These are phyloP conservation scores for Plasmodium knowlesi DNA, from an alignment of 169 alveolate species.

Conservation along the genomic window DNA sequence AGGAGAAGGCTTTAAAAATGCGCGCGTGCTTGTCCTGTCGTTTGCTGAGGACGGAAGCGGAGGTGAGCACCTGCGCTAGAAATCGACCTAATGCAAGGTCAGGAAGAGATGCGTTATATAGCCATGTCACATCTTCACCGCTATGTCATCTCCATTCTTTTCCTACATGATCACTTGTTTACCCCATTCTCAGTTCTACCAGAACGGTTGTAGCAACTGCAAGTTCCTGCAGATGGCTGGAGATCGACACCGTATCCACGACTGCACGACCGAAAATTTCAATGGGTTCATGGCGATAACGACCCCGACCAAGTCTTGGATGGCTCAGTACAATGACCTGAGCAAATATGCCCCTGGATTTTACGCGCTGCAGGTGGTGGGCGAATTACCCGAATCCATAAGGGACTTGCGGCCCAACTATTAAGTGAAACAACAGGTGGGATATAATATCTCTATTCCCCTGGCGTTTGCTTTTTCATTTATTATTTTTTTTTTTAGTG, in stretches of 20 bases:
- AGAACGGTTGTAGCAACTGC: constrained; percentile 91
- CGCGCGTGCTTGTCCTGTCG: constrained; percentile 91
- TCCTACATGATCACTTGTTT: too few relatives aligned
- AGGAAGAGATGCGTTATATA: background rate
- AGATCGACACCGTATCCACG: constrained; percentile 88
- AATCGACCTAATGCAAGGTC: background rate
- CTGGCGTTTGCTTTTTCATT: background rate
- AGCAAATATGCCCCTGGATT: constrained; percentile 89
- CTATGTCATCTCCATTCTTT: background rate
- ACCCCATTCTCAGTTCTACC: constrained; percentile 86
- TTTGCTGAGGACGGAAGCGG: constrained; percentile 86
- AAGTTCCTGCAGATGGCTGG: constrained; percentile 89
- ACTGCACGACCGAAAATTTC: constrained; percentile 89
- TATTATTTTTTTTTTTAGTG: background rate
- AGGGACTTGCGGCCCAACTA: constrained; percentile 69
- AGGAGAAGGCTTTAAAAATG: constrained; percentile 76
- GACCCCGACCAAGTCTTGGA: constrained; percentile 91
- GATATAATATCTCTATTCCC: background rate
- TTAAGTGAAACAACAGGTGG: background rate
- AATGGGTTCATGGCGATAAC: constrained; percentile 88
- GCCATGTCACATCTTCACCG: background rate
- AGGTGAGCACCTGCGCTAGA: constrained; percentile 70
- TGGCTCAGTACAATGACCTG: constrained; percentile 89
- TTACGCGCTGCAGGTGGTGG: constrained; percentile 90
- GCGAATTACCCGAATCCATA: constrained; percentile 87